Evolutionary conservation across 2,329 filamentous ascomycete genomes (phyloP).

Genomic region (Paraconiothyrium brasiliense): DNA sequence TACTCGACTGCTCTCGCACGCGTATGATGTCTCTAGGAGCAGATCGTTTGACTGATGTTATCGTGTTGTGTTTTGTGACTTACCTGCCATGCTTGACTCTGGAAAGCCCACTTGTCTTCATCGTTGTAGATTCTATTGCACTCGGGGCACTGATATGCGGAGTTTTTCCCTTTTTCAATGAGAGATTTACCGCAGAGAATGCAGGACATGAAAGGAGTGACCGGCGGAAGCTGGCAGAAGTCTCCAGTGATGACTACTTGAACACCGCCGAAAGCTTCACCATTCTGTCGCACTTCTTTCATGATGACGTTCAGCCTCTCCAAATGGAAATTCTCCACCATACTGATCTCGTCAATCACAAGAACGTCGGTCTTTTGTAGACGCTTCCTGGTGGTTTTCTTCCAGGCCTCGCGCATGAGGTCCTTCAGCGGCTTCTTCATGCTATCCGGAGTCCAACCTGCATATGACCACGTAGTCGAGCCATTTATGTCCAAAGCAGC

Average conservation of each 20-base stretch:
- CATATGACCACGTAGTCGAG: slow-evolving; percentile 65
- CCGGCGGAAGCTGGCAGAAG: slow-evolving; percentile 61
- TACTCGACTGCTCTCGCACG: not conserved
- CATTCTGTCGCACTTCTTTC: slow-evolving; percentile 48
- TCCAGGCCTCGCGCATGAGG: slow-evolving; percentile 45
- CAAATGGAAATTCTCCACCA: slow-evolving; percentile 67
- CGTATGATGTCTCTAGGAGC: not conserved
- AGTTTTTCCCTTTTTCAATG: slow-evolving; percentile 24
- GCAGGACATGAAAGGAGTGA: slow-evolving; percentile 65
- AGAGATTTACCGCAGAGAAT: slow-evolving; percentile 57
- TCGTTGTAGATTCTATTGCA: slow-evolving; percentile 54
- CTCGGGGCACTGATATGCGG: slow-evolving; percentile 28
- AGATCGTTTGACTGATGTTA: not conserved
- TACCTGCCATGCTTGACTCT: slow-evolving; percentile 61
- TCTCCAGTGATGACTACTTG: slow-evolving; percentile 68
- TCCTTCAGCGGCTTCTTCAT: slow-evolving; percentile 54
- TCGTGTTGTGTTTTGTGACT: not conserved
- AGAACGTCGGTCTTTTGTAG: slow-evolving; percentile 62
- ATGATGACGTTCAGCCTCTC: slow-evolving; percentile 60
- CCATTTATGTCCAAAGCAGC: slow-evolving; percentile 68
- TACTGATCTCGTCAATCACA: slow-evolving; percentile 73
- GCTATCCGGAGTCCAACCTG: slow-evolving; percentile 63
- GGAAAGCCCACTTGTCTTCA: slow-evolving; percentile 69
- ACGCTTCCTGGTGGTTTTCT: slow-evolving; percentile 47
- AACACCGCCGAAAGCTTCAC: slow-evolving; percentile 56